These are phyloP conservation scores for Borovskyia barvae DNA, from an alignment of 208 protist genomes.

Conservation along the genomic window DNA sequence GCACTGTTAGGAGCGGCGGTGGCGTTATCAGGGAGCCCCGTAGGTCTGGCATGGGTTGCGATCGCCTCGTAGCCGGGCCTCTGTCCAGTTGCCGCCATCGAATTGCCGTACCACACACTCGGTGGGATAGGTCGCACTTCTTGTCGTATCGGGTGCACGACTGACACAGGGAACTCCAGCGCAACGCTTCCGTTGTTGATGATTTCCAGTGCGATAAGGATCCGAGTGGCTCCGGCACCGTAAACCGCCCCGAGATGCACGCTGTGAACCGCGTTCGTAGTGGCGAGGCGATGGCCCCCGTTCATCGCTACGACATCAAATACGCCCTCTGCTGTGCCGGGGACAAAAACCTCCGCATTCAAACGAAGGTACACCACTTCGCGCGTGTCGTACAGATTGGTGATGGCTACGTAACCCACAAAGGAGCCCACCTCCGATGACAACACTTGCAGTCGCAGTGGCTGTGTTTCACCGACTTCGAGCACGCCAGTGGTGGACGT, in stretches of 20 bases:
- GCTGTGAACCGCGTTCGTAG: slow-evolving; percentile 32
- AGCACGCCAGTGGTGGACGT: slow-evolving; percentile 42
- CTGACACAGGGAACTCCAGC: slow-evolving; percentile 85
- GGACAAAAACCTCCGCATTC: slow-evolving; percentile 72
- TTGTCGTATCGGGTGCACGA: slow-evolving; percentile 77
- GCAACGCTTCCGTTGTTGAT: slow-evolving; percentile 66
- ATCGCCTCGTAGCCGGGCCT: background rate
- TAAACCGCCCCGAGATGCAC: slow-evolving; percentile 75
- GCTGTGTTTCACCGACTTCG: slow-evolving; percentile 61
- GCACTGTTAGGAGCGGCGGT: too few species aligned
- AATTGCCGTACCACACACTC: slow-evolving; percentile 16
- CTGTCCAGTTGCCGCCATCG: background rate
- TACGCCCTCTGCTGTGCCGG: slow-evolving; percentile 62
- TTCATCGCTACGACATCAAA: slow-evolving; percentile 76
- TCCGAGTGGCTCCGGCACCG: slow-evolving; percentile 49
- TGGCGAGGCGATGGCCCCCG: slow-evolving; percentile 38
- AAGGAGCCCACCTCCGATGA: slow-evolving; percentile 83
- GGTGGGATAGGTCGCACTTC: slow-evolving; percentile 58
- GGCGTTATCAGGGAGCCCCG: too few species aligned
- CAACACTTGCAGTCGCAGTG: slow-evolving; percentile 66
- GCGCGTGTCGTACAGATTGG: slow-evolving; percentile 46
- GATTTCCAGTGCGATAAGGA: slow-evolving; percentile 75
- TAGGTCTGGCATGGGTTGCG: background rate
- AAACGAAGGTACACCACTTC: slow-evolving; percentile 79
- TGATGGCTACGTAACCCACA: slow-evolving; percentile 69